Conservation (phyloP, 2,329 filamentous ascomycete species). For the Acrodontium crateriforme region DNA sequence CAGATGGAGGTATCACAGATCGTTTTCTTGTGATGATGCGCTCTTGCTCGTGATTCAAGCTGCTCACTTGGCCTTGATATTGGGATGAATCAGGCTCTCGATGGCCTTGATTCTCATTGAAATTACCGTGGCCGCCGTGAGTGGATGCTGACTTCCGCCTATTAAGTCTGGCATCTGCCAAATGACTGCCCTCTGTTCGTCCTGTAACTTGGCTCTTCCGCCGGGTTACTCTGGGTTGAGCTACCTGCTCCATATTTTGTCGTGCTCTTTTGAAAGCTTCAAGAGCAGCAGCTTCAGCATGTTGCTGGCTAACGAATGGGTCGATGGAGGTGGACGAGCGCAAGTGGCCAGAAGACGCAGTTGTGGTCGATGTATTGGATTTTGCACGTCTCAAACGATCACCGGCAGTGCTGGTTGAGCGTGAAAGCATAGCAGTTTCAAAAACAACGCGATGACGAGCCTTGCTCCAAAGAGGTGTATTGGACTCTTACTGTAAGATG, state of each 20-base stretch:
- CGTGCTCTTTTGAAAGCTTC: constrained; percentile 46
- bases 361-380: constrained; percentile 24
- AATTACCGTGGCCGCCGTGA: constrained; percentile 4
- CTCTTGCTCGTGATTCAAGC: constrained; percentile 5
- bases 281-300: constrained; percentile 49
- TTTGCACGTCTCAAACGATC: constrained; percentile 20
- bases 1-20: constrained; percentile 9
- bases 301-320: constrained; percentile 38
- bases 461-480: too few relatives aligned
- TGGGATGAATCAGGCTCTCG: background rate
- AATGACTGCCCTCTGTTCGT: constrained; percentile 21
- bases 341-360: constrained; percentile 18
- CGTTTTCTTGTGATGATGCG: constrained; percentile 11
- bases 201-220: constrained; percentile 13
- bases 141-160: constrained; percentile 7
- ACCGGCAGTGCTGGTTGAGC: constrained; percentile 18
- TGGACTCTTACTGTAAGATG: too few relatives aligned
- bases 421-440: constrained; percentile 20
- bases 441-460: too few relatives aligned
- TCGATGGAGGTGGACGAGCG: constrained; percentile 11
- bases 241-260: constrained; percentile 13
- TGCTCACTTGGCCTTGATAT: constrained; percentile 2
- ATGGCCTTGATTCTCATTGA: constrained; percentile 1
- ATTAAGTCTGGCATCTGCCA: constrained; percentile 17
- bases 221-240: constrained; percentile 6